Conservation (phyloP, 306 rosid genomes). For the Aeschynomene evenia region DNA sequence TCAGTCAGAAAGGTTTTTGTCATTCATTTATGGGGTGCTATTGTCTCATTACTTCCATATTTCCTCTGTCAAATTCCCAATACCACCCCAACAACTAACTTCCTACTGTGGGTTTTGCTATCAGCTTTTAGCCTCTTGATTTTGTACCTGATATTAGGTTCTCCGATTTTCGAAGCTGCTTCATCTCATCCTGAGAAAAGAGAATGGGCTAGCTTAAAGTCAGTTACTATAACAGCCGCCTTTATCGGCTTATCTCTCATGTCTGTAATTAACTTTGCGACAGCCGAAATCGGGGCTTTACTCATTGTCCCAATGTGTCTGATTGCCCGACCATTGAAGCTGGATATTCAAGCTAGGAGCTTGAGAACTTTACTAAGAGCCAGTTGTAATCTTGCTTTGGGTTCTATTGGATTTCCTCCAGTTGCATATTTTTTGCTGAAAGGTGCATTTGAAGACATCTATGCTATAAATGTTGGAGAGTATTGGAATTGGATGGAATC, state of each 20-base stretch:
- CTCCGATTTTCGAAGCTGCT: slow-evolving; percentile 43
- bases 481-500: slow-evolving; percentile 93
- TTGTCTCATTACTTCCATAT: slow-evolving; percentile 72
- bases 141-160: slow-evolving; percentile 54
- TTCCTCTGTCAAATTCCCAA: slow-evolving; percentile 63
- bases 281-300: slow-evolving; percentile 89
- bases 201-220: slow-evolving; percentile 82
- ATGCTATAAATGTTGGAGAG: slow-evolving; percentile 45
- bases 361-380: slow-evolving; percentile 51
- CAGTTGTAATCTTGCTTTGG: slow-evolving; percentile 60
- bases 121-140: slow-evolving; percentile 53
- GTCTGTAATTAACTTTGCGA: slow-evolving; percentile 89
- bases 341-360: slow-evolving; percentile 49
- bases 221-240: slow-evolving; percentile 72
- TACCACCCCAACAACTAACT: slow-evolving; percentile 47
- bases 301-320: slow-evolving; percentile 76
- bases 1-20: slow-evolving; percentile 73
- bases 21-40: slow-evolving; percentile 77
- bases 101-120: slow-evolving; percentile 58
- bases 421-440: slow-evolving; percentile 52
- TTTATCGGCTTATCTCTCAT: slow-evolving; percentile 83
- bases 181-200: slow-evolving; percentile 41
- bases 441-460: slow-evolving; percentile 52
- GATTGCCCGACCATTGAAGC: slow-evolving; percentile 77
- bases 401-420: slow-evolving; percentile 73